Evolutionary conservation across 2,329 filamentous ascomycete species (phyloP), one percentile per base, ranked within the genome.

Genomic region (Talaromyces funiculosus): DNA sequence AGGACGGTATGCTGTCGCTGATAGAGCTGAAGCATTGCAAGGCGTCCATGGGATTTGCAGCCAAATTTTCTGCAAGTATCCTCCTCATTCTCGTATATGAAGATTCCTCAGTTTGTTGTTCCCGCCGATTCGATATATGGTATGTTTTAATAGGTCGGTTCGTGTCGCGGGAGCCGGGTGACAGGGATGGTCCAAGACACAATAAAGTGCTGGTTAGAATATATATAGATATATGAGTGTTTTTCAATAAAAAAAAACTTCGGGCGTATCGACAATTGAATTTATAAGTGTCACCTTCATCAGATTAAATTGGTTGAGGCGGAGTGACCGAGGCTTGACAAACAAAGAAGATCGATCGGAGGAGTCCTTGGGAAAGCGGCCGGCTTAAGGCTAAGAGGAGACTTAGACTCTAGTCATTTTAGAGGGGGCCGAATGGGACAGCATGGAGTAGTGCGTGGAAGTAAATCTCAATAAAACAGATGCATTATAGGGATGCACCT

Each of bases 11-110:
- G 60, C 75, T 78, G 55, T 79, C 75, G 47, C 72, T 67, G 8
- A 81, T 71, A 63, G 75, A 71, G 64, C 74, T 67, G 64, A 81
- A 80, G 61, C 77, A 78, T 58, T 74, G 72, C 49, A 78, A 65
- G 40, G 78, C 73, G 67, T 80, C 77, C 70, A 77, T 53, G 14
- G 55, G 20, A 29, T 42, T 51, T 38, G 40, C 37, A 31, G 59
- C 43, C 53, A 61, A 53, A n/a, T 14, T 51, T 51, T 33, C 26
- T 51, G 47, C 10, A 51, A 51, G 29, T 29, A 16, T 20, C 2
- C 29, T 18, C 26, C 9, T 31, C 31, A 5, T 10, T n/a, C 9
- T 10, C 3, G 7, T 26, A 16, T 8, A 26, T 3, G 4, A 24
- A 20, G 16, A 42, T 37, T 6, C 12, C 47, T 49, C 24, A 24